Percentiles rank a stretch among this genome's conserved stretches.
Evolutionary conservation across 148 eudicot genomes (phyloP).

Genomic region (Limonium bicolor): DNA sequence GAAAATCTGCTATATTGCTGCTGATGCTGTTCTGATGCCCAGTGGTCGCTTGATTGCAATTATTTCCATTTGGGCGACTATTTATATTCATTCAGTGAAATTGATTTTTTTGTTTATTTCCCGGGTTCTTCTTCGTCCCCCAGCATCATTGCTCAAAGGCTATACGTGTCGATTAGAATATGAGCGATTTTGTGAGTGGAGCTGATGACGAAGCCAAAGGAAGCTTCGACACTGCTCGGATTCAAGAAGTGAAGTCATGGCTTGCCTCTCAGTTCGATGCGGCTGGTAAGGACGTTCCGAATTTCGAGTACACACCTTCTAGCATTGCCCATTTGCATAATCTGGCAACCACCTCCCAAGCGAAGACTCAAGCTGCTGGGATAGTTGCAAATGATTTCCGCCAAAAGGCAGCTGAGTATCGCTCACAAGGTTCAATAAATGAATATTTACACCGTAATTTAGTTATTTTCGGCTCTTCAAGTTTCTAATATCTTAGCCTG

Average conservation of each 20-base stretch:
- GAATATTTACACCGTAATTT: too few species aligned
- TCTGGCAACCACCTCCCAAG: constrained; percentile 71
- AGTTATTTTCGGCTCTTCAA: too few species aligned
- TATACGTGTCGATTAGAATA: too few species aligned
- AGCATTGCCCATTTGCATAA: constrained; percentile 78
- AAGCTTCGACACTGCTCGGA: constrained; percentile 61
- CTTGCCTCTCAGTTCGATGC: constrained; percentile 67
- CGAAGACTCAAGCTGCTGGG: constrained; percentile 83
- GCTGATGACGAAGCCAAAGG: constrained; percentile 33
- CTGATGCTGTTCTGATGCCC: too few species aligned
- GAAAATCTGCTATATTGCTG: too few species aligned
- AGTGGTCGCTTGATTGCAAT: too few species aligned
- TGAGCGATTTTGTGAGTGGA: constrained; percentile 51
- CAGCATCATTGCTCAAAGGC: too few species aligned
- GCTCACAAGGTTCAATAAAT: constrained; percentile 55
- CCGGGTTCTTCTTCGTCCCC: too few species aligned
- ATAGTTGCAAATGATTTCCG: constrained; percentile 91
- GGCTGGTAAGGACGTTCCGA: constrained; percentile 82
- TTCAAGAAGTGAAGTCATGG: constrained; percentile 92
- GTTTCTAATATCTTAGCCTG: too few species aligned
- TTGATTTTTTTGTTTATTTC: too few species aligned
- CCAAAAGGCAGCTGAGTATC: constrained; percentile 79
- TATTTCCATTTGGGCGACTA: too few species aligned
- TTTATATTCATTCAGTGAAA: too few species aligned
- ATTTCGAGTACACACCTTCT: constrained; percentile 79